These are phyloP conservation scores for Termitomyces bulborhizus DNA, from an alignment of 768 basidiomycete species.

Conservation along the genomic window DNA sequence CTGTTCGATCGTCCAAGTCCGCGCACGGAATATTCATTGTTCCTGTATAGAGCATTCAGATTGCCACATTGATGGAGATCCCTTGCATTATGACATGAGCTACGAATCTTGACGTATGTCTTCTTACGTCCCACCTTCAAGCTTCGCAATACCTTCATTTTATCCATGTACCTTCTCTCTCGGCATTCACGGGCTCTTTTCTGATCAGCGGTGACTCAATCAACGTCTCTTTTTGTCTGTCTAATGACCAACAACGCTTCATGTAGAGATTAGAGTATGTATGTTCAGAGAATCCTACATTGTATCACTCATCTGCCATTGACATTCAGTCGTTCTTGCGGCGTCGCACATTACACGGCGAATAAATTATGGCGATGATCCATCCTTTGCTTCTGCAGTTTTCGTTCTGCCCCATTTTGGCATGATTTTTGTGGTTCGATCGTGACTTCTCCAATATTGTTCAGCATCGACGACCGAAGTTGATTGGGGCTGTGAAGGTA, in stretches of 20 bases:
- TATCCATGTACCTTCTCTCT: slow-evolving; percentile 1
- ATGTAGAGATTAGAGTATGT: neutral
- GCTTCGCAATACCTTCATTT: neutral
- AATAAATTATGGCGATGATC: neutral
- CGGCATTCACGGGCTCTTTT: slow-evolving; percentile 11
- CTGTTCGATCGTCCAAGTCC: neutral
- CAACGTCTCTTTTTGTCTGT: neutral
- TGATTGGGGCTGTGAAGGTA: neutral
- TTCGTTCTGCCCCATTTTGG: neutral
- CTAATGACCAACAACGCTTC: slow-evolving; percentile 1
- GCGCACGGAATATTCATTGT: neutral
- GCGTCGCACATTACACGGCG: neutral
- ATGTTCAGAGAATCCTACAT: neutral
- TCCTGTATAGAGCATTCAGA: neutral
- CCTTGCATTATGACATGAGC: neutral
- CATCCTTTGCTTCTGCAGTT: neutral
- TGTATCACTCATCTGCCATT: neutral
- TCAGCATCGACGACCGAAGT: neutral
- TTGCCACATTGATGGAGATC: neutral
- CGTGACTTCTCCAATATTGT: neutral
- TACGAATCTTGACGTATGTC: neutral
- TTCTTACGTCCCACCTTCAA: slow-evolving; percentile 8
- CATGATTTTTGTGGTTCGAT: neutral
- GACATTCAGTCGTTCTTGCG: neutral
- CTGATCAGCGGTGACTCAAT: slow-evolving; percentile 7